Evolutionary conservation across 805 yeast genomes (phyloP), one percentile per base, ranked within the genome.

Genomic region (Ogataea corticis): DNA sequence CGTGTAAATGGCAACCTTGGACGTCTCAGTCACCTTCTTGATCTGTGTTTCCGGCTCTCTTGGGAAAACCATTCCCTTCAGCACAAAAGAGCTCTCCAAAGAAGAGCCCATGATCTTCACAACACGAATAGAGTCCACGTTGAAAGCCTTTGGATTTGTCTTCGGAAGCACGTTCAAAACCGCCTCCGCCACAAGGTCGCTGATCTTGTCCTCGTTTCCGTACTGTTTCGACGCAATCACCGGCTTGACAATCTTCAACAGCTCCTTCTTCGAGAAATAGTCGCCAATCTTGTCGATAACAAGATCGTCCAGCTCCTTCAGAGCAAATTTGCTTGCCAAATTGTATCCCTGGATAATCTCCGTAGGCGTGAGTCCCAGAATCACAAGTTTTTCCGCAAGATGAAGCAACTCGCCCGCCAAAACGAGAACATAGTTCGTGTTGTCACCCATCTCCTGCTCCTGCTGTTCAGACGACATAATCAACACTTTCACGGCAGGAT

Each of bases 401-500:
- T 82, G 85, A 52, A 94, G 76, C 46, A 94, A 72, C 66, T 94
- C 98, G 44, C 98, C 98, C 19, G 97, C 97, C 50, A 94, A 76
- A 30, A 92, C 80, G 56, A 94, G 78, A 33, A 94, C 98, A 51
- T 91, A 77, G 67, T 92, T 94, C 18, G 97, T 87, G 59, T 87
- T 88, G 68, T 94, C 99, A 49, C 99, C 99, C 89, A 92, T 86
- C 73, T 92, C 99, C 57, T 82, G 79, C 66, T 94, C 96, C 70
- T 94, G 99, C 72, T 94, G 99, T 65, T 92, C 87, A 12, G 96
- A 82, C 16, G 98, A 96, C 97, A 90, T 90, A 44, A 92, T 94
- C 51, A 94, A 77, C 38, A 94, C 81, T 68, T 92, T 94, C 10
- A 94, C 99, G 2, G 97, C 98, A 5, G 99, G 99, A 65, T 92